phyloP scores from a whole-genome alignment of 2,329 filamentous ascomycete species.

The Dothideomycetidae sp. region DNA sequence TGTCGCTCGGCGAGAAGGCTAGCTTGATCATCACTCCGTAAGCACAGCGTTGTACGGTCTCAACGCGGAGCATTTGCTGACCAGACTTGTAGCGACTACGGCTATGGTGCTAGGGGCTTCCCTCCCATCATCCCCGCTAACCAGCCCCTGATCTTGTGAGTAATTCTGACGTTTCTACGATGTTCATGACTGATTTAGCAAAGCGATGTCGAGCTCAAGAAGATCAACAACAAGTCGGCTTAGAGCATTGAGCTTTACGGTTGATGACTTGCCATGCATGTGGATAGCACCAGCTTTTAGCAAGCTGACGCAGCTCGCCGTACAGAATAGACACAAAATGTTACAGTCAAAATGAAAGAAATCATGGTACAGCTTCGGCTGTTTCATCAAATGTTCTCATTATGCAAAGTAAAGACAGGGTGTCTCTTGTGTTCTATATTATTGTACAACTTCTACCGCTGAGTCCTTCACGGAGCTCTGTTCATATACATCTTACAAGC shows the following conservation, averaged over 20 bases:
- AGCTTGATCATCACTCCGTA: slow-evolving; percentile 69
- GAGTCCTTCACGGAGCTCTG: too few species aligned
- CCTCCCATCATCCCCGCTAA: slow-evolving; percentile 61
- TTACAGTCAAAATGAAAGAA: too few species aligned
- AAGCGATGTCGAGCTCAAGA: slow-evolving; percentile 56
- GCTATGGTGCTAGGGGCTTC: slow-evolving; percentile 61
- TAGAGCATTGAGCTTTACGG: slow-evolving; percentile 16
- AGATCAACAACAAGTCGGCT: slow-evolving; percentile 39
- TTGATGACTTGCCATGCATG: too few species aligned
- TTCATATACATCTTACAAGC: too few species aligned
- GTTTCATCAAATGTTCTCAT: too few species aligned
- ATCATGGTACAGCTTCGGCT: too few species aligned
- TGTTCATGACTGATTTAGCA: slow-evolving; percentile 7
- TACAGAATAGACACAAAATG: too few species aligned
- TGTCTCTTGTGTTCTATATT: too few species aligned
- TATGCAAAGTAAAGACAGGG: too few species aligned
- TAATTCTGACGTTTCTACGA: slow-evolving; percentile 16
- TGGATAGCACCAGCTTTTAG: too few species aligned
- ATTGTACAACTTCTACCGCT: too few species aligned
- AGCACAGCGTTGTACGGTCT: slow-evolving; percentile 18
- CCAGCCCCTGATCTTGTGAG: slow-evolving; percentile 72
- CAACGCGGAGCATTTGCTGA: not conserved
- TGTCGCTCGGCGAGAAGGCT: slow-evolving; percentile 85
- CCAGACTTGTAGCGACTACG: slow-evolving; percentile 40
- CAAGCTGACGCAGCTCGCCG: too few species aligned